Evolutionary conservation across 208 protist species (phyloP).

Genomic region (Leptomonas pyrrhocoris): DNA sequence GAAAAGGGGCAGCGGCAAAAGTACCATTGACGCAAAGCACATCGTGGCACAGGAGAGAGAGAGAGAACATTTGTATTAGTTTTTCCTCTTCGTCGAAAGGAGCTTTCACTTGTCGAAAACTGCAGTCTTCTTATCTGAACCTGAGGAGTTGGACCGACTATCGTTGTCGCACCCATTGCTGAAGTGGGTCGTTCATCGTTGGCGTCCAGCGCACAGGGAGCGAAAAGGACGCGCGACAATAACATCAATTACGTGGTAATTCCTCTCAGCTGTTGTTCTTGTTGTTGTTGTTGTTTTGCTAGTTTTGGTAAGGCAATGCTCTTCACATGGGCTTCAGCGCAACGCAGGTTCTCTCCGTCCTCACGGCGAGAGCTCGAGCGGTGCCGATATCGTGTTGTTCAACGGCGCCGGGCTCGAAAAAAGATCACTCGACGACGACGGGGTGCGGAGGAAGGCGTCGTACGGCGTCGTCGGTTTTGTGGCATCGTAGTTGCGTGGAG

Average conservation of each 20-base stretch:
- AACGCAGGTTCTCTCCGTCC: not conserved
- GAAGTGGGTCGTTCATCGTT: no score
- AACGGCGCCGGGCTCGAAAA: slow-evolving; percentile 19
- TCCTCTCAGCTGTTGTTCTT: not conserved
- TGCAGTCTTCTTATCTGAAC: no score
- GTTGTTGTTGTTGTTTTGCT: slow-evolving; percentile 1
- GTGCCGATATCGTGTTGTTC: slow-evolving; percentile 1
- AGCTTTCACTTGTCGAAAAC: no score
- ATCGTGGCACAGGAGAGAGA: not conserved
- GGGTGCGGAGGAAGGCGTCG: slow-evolving; percentile 14
- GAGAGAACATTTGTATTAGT: no score
- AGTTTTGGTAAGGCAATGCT: not conserved
- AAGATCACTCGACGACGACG: slow-evolving; percentile 27
- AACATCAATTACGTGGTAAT: no score
- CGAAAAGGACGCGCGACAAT: not conserved
- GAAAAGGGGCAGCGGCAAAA: slow-evolving; percentile 5
- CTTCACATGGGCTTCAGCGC: no score
- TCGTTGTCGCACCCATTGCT: no score
- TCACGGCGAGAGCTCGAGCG: slow-evolving; percentile 12
- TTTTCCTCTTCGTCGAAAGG: no score
- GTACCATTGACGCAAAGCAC: not conserved
- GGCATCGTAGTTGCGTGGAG: slow-evolving; percentile 33
- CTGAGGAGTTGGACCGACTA: no score
- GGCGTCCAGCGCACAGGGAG: not conserved
- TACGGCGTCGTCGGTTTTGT: slow-evolving; percentile 13